Evolutionary conservation across 331 rosid species (phyloP).

Genomic region (Dryas integrifolia): DNA sequence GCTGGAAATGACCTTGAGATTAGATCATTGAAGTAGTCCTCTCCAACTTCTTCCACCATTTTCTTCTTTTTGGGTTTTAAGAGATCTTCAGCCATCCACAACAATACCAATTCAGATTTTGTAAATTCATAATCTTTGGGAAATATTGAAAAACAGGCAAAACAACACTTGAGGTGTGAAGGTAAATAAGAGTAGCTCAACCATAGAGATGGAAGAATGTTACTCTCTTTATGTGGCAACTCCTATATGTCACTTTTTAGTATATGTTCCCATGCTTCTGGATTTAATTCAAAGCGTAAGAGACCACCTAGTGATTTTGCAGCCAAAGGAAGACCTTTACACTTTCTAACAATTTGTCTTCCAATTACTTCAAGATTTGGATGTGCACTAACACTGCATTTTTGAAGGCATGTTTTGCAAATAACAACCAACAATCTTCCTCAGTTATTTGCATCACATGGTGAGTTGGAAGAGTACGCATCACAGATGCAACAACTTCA

Average conservation of each 20-base stretch:
- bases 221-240: too few relatives aligned
- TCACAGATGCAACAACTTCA: neutral
- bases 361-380: too few relatives aligned
- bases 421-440: constrained; percentile 15
- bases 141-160: constrained; percentile 22
- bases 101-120: neutral
- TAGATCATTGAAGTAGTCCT: constrained; percentile 8
- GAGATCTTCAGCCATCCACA: constrained; percentile 25
- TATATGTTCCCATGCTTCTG: too few relatives aligned
- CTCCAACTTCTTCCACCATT: constrained; percentile 11
- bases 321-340: too few relatives aligned
- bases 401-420: constrained; percentile 13
- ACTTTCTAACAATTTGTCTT: too few relatives aligned
- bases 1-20: constrained; percentile 26
- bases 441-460: neutral
- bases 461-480: neutral
- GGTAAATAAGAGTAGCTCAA: too few relatives aligned
- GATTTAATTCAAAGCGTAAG: too few relatives aligned
- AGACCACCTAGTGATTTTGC: too few relatives aligned
- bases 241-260: too few relatives aligned
- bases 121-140: constrained; percentile 17
- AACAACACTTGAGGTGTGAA: constrained; percentile 14
- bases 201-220: too few relatives aligned
- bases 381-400: too few relatives aligned
- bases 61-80: neutral